These are phyloP conservation scores for Thelonectria rubi DNA, from an alignment of 2,329 filamentous ascomycete species.

Conservation along the genomic window DNA sequence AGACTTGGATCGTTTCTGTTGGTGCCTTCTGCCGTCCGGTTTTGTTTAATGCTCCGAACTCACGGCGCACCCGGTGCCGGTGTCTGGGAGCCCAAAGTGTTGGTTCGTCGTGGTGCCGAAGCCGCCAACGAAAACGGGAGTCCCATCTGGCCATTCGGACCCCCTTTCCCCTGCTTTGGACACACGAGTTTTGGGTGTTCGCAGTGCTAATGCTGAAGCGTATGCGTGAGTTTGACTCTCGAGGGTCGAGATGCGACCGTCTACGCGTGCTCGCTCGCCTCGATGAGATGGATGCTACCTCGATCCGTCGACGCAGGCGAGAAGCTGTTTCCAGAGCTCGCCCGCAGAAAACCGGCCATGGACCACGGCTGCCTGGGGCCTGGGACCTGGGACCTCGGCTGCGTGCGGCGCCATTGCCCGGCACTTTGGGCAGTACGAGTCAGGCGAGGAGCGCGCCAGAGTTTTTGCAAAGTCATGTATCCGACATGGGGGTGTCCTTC, in stretches of 20 bases:
- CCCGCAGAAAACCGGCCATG: neutral
- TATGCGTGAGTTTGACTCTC: neutral
- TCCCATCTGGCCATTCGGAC: neutral
- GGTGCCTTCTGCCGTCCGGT: neutral
- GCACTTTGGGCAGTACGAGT: neutral
- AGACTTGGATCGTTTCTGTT: neutral
- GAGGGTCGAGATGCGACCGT: neutral
- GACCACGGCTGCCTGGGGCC: neutral
- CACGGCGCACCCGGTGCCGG: neutral
- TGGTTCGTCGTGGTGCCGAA: neutral
- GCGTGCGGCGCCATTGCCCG: neutral
- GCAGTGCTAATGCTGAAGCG: too few relatives aligned
- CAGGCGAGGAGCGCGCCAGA: neutral
- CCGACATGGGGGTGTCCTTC: conserved; percentile 1
- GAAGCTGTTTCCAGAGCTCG: neutral
- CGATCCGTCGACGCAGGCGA: neutral
- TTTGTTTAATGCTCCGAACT: conserved; percentile 2
- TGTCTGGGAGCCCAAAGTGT: neutral
- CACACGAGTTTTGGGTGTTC: neutral
- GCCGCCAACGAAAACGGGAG: neutral
- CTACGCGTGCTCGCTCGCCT: neutral
- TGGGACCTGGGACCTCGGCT: neutral
- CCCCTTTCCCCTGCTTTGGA: neutral
- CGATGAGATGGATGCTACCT: conserved; percentile 1
- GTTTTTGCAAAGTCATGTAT: conserved; percentile 2